These are phyloP conservation scores for Candida patagonica DNA, from an alignment of 805 yeast species.

Conservation along the genomic window DNA sequence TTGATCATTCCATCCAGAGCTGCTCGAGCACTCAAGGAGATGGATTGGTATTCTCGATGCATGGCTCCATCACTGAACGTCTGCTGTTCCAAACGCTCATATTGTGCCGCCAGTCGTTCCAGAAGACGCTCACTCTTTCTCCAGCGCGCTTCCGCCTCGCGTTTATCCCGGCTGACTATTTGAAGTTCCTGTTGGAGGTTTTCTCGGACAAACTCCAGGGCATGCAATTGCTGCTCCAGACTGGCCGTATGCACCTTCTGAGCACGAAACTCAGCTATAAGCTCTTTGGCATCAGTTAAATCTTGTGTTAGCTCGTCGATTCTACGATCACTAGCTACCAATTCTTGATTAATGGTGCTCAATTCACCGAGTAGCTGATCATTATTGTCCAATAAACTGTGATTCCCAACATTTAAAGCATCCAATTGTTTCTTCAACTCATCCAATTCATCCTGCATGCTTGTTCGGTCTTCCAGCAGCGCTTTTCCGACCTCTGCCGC, in stretches of 20 bases:
- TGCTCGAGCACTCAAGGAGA: background rate
- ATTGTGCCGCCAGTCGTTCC: conserved; percentile 13
- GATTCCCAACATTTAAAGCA: conserved; percentile 7
- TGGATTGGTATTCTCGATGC: background rate
- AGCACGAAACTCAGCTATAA: conserved; percentile 11
- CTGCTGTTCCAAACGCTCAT: conserved; percentile 10
- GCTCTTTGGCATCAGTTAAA: conserved; percentile 8
- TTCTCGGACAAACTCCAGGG: conserved; percentile 12
- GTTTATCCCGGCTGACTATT: conserved; percentile 8
- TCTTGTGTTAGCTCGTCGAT: conserved; percentile 8
- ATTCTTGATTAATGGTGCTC: conserved; percentile 7
- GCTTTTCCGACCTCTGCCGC: conserved; percentile 20
- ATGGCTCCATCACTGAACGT: conserved; percentile 1
- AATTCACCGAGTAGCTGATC: conserved; percentile 11
- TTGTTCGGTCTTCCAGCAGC: conserved; percentile 8
- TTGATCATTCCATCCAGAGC: conserved; percentile 5
- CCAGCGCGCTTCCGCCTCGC: conserved; percentile 13
- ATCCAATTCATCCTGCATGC: conserved; percentile 11
- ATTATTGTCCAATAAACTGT: conserved; percentile 9
- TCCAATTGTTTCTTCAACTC: conserved; percentile 7
- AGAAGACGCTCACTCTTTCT: conserved; percentile 12
- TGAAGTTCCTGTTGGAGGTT: conserved; percentile 13
- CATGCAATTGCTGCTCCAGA: conserved; percentile 12
- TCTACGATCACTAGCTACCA: conserved; percentile 10
- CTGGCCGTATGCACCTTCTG: conserved; percentile 10